Base-by-base conservation (phyloP, 257 asterid species). In the Solanum paucissectum region DNA sequence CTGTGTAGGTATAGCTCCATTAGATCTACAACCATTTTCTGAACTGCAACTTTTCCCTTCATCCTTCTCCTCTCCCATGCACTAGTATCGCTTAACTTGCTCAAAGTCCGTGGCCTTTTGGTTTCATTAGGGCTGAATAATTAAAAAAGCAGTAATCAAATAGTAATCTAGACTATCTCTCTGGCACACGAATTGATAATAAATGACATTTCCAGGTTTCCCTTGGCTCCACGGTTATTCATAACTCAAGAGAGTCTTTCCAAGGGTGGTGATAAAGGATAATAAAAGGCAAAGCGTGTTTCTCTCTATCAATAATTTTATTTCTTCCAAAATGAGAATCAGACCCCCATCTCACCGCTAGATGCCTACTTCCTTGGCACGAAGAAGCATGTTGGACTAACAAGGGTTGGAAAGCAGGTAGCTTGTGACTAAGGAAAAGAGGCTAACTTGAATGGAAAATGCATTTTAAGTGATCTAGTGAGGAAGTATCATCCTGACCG, bases 11-110 rank as follows among this genome's bases (percentile, higher is more conserved):
- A 97, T 91, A 95, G 81, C 92, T 97, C 99, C 99, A 97, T 97
- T 90, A 97, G 92, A 90, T 97, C 98, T 85, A 97, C 98, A 73
- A 97, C 98, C 98, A 97, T 95, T 90, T 94, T 97, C 92, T 95
- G 99, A 86, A 97, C 97, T 32, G 98, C 99, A 93, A 97, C 95
- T 92, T 95, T 95, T n/a, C 99, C 99, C 93, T 97, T 95, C 85
- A 94, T 90, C 91, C 98, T 95, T 91, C 99, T 94, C 92, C 89
- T 95, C 91, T 97, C 98, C 99, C 99, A 97, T 44, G 96, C 93
- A 89, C 93, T 92, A 32, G 98, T 92, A 79, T 97, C 99, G 68
- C 89, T 95, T 92, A 97, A 90, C 87, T 97, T 97, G 94, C 98
- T 97, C 90, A 97, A 91, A 33, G 96, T 90, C 87, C 93, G 92